Evolutionary conservation across 208 protist species (phyloP), one percentile per base, ranked within the genome.

Genomic region (Trypanosoma brucei): DNA sequence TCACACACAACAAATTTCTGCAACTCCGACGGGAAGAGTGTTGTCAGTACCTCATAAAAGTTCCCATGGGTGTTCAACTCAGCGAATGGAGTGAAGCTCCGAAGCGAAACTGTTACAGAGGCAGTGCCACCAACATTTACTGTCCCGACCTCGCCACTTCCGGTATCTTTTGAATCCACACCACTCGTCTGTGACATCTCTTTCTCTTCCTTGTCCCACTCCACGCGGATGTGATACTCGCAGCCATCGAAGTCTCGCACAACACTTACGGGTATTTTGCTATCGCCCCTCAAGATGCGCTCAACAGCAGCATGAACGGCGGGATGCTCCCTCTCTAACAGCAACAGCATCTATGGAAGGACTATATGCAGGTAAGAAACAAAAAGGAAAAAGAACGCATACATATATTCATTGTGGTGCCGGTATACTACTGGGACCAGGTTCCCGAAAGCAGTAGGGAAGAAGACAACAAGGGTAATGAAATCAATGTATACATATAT

Each of bases 211-310:
- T 9, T 2, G 9, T 50, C 45, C 35, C 50, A 5, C 50, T 55
- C 31, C 49, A 11, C 57, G n/a, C 34, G 48, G 33, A 74, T 64
- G 46, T 68, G 58, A 44, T 68, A 64, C 46, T 68, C 55, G 33
- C 62, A 65, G 3, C 68, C 68, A 35, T 74, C 68, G 46, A 74
- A 74, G 45, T 74, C 68, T 6, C 62, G 61, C 3, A 74, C 60
- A 48, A 65, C 42, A 5, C 60, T 52, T 30, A 3, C 39, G 1
- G 61, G 55, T 1, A 35, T 55, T 51, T 48, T 49, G 55, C 67
- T 74, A 14, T 30, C 59, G 36, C 55, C 50, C 2, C 46, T 53
- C n/a, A 74, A 52, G 31, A 74, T 68, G 52, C 68, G 68, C 13
- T 67, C 60, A 3, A 74, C 51, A 46, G 68, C 55, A 33, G 55